Percentiles rank a stretch among this genome's conserved stretches.
Conservation (phyloP, 2,329 filamentous ascomycete species). For the Claviceps pusilla region DNA sequence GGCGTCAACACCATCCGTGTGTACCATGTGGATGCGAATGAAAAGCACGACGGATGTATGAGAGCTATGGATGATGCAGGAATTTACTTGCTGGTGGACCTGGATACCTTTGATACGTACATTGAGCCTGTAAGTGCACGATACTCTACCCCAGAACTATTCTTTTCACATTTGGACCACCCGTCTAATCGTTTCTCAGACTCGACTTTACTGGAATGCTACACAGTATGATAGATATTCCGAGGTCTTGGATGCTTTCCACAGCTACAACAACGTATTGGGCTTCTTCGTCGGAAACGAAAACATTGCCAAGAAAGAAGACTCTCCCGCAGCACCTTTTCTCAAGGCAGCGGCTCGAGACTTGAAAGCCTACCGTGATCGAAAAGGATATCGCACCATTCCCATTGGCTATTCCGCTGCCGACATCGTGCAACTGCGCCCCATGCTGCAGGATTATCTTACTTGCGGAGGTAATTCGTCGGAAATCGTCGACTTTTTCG, state of each 20-base stretch:
- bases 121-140: constrained; percentile 40
- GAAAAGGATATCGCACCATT: constrained; percentile 63
- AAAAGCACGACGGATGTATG: constrained; percentile 69
- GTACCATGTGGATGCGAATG: constrained; percentile 65
- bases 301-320: constrained; percentile 50
- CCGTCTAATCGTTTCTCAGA: constrained; percentile 21
- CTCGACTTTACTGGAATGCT: constrained; percentile 53
- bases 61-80: constrained; percentile 60
- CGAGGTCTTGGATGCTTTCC: constrained; percentile 62
- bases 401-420: constrained; percentile 79
- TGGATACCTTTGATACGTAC: constrained; percentile 60
- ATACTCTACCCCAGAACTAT: neutral
- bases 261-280: constrained; percentile 62
- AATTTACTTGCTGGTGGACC: constrained; percentile 72
- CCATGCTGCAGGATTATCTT: constrained; percentile 54
- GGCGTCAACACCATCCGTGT: constrained; percentile 75
- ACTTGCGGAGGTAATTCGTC: constrained; percentile 57
- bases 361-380: constrained; percentile 65
- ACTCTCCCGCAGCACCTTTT: constrained; percentile 57
- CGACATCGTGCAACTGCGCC: constrained; percentile 56
- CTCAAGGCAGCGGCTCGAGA: constrained; percentile 71
- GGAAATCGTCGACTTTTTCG: constrained; percentile 69
- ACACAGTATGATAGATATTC: constrained; percentile 54
- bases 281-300: constrained; percentile 86
- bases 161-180: neutral